phyloP scores from a whole-genome alignment of 331 rosid species.

The Cydonia oblonga region DNA sequence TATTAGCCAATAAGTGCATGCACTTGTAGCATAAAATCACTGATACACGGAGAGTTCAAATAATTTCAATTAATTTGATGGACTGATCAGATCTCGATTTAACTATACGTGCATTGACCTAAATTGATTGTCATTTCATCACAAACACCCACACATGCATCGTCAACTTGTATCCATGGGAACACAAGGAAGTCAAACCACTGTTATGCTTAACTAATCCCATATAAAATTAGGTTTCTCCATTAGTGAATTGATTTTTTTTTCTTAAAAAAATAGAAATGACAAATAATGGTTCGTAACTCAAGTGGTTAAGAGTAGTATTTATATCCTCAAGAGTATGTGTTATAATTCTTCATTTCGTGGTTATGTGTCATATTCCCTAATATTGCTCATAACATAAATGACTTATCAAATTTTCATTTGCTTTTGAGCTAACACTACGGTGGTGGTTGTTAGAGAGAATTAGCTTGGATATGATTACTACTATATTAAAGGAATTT shows the following conservation, averaged over 20 bases:
- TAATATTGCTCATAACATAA: too few species aligned
- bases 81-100: neutral
- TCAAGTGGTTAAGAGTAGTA: too few species aligned
- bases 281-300: neutral
- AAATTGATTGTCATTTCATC: neutral
- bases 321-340: too few species aligned
- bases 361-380: too few species aligned
- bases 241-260: neutral
- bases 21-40: neutral
- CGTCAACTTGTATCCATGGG: constrained; percentile 3
- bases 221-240: neutral
- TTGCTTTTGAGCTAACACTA: too few species aligned
- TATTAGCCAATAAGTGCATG: neutral
- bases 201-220: constrained; percentile 3
- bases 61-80: neutral
- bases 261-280: neutral
- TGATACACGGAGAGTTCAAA: neutral
- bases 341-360: too few species aligned
- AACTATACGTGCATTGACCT: neutral
- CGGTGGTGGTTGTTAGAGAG: too few species aligned
- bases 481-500: too few species aligned
- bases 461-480: too few species aligned
- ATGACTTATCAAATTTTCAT: too few species aligned
- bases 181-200: constrained; percentile 10
- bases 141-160: neutral